A percentile compares a stretch with the other conserved stretches of the same genome.
Evolutionary conservation across 2,329 filamentous ascomycete genomes (phyloP).

Genomic region (Macrophomina phaseolina): DNA sequence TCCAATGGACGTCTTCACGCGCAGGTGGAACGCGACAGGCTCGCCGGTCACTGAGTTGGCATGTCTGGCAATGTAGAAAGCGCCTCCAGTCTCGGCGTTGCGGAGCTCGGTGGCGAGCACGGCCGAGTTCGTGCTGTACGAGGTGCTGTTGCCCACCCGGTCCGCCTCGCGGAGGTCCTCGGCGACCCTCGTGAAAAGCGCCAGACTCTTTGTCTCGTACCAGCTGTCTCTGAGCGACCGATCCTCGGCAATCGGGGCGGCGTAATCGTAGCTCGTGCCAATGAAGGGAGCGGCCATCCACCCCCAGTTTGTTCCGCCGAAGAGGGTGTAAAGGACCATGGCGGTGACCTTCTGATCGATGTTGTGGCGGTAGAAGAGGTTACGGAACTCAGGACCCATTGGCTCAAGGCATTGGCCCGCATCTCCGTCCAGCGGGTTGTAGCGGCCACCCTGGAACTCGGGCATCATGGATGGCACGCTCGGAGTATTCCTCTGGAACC

Average conservation of each 20-base stretch:
- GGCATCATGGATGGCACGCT: slow-evolving; percentile 62
- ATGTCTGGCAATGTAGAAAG: slow-evolving; percentile 66
- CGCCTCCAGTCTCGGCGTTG: slow-evolving; percentile 62
- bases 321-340: slow-evolving; percentile 69
- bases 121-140: slow-evolving; percentile 58
- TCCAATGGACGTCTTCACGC: slow-evolving; percentile 63
- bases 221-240: slow-evolving; percentile 64
- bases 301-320: slow-evolving; percentile 69
- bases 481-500: slow-evolving; percentile 50
- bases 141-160: slow-evolving; percentile 54
- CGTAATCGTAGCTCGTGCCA: slow-evolving; percentile 68
- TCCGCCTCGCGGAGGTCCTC: slow-evolving; percentile 63
- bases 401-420: slow-evolving; percentile 60
- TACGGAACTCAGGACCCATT: slow-evolving; percentile 65
- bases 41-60: slow-evolving; percentile 58
- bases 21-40: slow-evolving; percentile 60
- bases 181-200: slow-evolving; percentile 64
- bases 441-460: slow-evolving; percentile 65
- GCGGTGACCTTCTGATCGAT: slow-evolving; percentile 65
- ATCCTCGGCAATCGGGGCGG: slow-evolving; percentile 66
- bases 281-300: slow-evolving; percentile 63
- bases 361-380: slow-evolving; percentile 68
- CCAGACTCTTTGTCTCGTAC: slow-evolving; percentile 67
- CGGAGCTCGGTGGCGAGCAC: slow-evolving; percentile 63
- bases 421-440: slow-evolving; percentile 67